Evolutionary conservation across 768 basidiomycete species (phyloP), one percentile per base, ranked within the genome.

Genomic region (Suillus plorans): DNA sequence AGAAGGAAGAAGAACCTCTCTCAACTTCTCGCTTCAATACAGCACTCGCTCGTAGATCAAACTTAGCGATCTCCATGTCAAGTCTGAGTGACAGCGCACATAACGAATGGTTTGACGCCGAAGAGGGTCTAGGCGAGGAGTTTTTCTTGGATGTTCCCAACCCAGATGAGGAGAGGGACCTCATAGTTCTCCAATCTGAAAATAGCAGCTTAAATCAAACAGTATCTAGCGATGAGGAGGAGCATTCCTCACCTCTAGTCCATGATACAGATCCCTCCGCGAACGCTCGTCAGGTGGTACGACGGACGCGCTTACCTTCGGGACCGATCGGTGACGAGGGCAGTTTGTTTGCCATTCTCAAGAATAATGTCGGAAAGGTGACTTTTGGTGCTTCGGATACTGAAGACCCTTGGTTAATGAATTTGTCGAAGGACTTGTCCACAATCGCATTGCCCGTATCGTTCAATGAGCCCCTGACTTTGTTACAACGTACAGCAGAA

Each of bases 351-450:
- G 79, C 89, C 1, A 87, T 95, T 39, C 77, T 95, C 55, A 93
- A 93, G 79, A 94, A 93, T 78, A 95, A 92, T 70, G 89, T 95
- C 56, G 93, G 93, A 61, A 94, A 94, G 81, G 93, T 92, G 60
- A 22, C 74, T 63, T 39, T 14, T 63, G 62, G 25, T 31, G 61
- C 22, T 66, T 42, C 37, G 60, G 62, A 34, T 42, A 14, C 28
- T 63, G 6, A 28, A 53, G 49, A 55, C 56, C 14, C 28, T 25
- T 20, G 50, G 41, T 5, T 56, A 39, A 64, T 66, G 13, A 59
- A 41, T 58, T 12, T 44, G 49, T 50, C 10, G 63, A 59, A 94
- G 92, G 93, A 95, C 74, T 79, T 94, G 10, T 89, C 92, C 16
- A 89, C 89, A 41, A 89, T 95, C 36, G 82, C 90, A 2, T 86